Percentiles rank a stretch among this genome's conserved stretches.
phyloP scores from a whole-genome alignment of 306 rosid species.

The Parietaria judaica region DNA sequence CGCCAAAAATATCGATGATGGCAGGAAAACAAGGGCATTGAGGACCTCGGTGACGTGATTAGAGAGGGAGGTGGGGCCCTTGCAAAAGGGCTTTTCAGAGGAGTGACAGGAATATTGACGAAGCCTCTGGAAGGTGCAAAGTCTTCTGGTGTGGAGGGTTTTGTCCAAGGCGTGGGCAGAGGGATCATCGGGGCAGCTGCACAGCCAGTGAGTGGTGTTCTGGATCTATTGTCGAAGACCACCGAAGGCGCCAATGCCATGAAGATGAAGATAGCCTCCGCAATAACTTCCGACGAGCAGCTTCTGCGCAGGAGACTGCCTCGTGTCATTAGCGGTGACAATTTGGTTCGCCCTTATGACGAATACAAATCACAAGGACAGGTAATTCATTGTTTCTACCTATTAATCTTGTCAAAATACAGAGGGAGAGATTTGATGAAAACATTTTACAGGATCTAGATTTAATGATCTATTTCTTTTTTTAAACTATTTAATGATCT shows the following conservation, averaged over 20 bases:
- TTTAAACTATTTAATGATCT: too few relatives aligned
- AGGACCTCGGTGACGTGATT: slow-evolving; percentile 82
- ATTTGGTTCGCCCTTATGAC: slow-evolving; percentile 71
- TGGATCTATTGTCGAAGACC: slow-evolving; percentile 93
- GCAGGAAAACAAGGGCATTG: slow-evolving; percentile 95
- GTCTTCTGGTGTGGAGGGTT: slow-evolving; percentile 94
- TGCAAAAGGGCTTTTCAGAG: slow-evolving; percentile 96
- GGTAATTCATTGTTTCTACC: slow-evolving; percentile 38
- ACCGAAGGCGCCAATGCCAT: slow-evolving; percentile 99
- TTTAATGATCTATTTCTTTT: too few relatives aligned
- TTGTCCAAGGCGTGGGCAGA: slow-evolving; percentile 99
- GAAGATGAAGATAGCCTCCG: slow-evolving; percentile 95
- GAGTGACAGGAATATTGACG: slow-evolving; percentile 94
- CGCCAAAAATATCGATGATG: slow-evolving; percentile 8
- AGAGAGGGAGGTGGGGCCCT: slow-evolving; percentile 99
- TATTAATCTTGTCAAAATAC: too few relatives aligned
- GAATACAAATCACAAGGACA: slow-evolving; percentile 93
- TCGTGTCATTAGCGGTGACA: slow-evolving; percentile 91
- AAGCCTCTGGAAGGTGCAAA: slow-evolving; percentile 99
- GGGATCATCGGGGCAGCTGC: slow-evolving; percentile 99
- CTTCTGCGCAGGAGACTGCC: slow-evolving; percentile 91
- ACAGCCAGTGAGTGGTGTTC: slow-evolving; percentile 95
- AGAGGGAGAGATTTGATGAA: too few relatives aligned
- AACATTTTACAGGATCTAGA: too few relatives aligned
- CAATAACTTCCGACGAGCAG: slow-evolving; percentile 94